Percentiles rank a stretch among this genome's conserved stretches.
Conservation (phyloP, 2,329 filamentous ascomycete genomes). For the Aspergillus floridensis region DNA sequence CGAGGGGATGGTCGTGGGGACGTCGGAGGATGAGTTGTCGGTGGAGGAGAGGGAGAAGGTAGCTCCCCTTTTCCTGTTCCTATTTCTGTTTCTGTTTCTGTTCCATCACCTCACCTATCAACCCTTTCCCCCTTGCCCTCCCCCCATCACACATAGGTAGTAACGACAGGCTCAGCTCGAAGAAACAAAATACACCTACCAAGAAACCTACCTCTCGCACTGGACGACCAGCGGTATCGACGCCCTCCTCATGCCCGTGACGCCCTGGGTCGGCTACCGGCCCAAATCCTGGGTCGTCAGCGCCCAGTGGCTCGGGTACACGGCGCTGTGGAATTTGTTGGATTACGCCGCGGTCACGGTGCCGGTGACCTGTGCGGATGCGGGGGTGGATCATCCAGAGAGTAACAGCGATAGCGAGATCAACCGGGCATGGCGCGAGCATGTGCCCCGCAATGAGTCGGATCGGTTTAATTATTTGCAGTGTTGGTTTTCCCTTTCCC, state of each 20-base stretch:
- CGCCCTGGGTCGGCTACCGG: slow-evolving; percentile 29
- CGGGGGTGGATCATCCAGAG: slow-evolving; percentile 25
- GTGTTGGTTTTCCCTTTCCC: slow-evolving; percentile 12
- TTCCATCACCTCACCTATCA: too few species aligned
- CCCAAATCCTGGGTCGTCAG: slow-evolving; percentile 31
- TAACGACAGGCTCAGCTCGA: slow-evolving; percentile 14
- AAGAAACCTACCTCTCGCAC: slow-evolving; percentile 21
- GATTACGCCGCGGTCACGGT: slow-evolving; percentile 34
- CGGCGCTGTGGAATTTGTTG: slow-evolving; percentile 36
- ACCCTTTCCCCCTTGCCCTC: too few species aligned
- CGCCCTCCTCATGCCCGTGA: slow-evolving; percentile 29
- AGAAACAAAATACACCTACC: slow-evolving; percentile 20
- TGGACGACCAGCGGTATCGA: slow-evolving; percentile 30
- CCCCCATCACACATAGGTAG: too few species aligned
- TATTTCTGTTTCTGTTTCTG: too few species aligned
- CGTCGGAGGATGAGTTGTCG: slow-evolving; percentile 22
- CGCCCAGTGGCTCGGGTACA: slow-evolving; percentile 36
- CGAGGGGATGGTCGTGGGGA: slow-evolving; percentile 34
- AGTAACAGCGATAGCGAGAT: too few species aligned
- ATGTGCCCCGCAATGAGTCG: slow-evolving; percentile 43
- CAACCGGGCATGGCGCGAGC: slow-evolving; percentile 31
- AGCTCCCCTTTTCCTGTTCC: not conserved
- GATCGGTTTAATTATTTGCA: slow-evolving; percentile 48
- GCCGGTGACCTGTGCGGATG: slow-evolving; percentile 46
- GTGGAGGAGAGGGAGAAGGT: slow-evolving; percentile 23